Conservation (phyloP, 768 basidiomycete species). For the Lentinula guzmanii region DNA sequence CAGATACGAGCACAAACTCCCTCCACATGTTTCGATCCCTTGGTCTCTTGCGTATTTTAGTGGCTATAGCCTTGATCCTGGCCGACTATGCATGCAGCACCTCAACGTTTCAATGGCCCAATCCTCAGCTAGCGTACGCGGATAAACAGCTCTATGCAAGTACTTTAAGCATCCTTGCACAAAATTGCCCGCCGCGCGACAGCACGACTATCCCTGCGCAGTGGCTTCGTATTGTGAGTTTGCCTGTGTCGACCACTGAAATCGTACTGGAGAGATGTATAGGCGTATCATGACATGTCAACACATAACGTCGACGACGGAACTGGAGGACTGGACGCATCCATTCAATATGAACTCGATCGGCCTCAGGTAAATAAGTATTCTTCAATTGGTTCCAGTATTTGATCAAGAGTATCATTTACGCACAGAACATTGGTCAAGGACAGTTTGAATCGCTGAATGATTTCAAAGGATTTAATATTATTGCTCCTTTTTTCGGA, state of each 20-base stretch:
- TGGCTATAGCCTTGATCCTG: background rate
- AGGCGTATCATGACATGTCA: constrained; percentile 41
- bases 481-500: constrained; percentile 34
- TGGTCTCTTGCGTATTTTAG: background rate
- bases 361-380: constrained; percentile 29
- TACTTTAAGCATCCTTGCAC: constrained; percentile 7
- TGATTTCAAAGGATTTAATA: constrained; percentile 34
- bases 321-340: constrained; percentile 44
- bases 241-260: background rate
- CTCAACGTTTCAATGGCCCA: constrained; percentile 2
- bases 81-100: background rate
- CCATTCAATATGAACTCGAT: constrained; percentile 41
- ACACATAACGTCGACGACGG: constrained; percentile 38
- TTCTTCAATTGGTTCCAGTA: background rate
- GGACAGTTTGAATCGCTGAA: constrained; percentile 39
- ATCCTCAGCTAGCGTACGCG: background rate
- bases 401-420: background rate
- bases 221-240: constrained; percentile 33
- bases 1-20: background rate
- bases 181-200: constrained; percentile 23
- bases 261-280: constrained; percentile 17
- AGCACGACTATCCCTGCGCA: constrained; percentile 27
- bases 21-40: background rate
- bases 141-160: background rate
- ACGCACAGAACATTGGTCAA: constrained; percentile 39